These are phyloP conservation scores for Termitomyces sp. DNA, from an alignment of 768 basidiomycete genomes.

Conservation along the genomic window DNA sequence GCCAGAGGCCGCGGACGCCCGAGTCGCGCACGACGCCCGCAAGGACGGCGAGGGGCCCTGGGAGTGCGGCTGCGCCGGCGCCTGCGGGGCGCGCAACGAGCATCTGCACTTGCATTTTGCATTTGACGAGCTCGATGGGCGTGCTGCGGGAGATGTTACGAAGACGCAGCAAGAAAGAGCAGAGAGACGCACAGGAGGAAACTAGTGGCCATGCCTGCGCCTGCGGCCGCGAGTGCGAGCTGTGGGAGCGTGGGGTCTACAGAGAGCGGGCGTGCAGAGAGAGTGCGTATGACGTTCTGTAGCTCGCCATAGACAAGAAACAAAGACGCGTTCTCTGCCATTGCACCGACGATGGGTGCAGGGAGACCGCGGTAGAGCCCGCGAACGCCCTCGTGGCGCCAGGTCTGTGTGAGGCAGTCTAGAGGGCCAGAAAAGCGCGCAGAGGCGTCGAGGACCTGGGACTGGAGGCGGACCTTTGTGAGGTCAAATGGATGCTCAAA, in stretches of 20 bases:
- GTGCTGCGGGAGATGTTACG: slow-evolving; percentile 44
- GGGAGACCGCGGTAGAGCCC: slow-evolving; percentile 90
- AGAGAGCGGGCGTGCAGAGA: slow-evolving; percentile 36
- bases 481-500: slow-evolving; percentile 96
- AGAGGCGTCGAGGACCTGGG: slow-evolving; percentile 61
- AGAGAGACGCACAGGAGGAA: slow-evolving; percentile 68
- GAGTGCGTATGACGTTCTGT: slow-evolving; percentile 51
- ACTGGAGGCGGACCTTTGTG: slow-evolving; percentile 90
- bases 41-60: slow-evolving; percentile 73
- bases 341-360: slow-evolving; percentile 86
- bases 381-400: slow-evolving; percentile 70
- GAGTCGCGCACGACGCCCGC: slow-evolving; percentile 54
- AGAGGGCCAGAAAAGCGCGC: slow-evolving; percentile 77
- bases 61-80: slow-evolving; percentile 27
- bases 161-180: background rate
- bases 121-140: slow-evolving; percentile 93
- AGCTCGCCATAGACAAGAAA: slow-evolving; percentile 84
- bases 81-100: slow-evolving; percentile 30
- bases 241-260: slow-evolving; percentile 43
- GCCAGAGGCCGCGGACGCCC: slow-evolving; percentile 89
- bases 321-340: slow-evolving; percentile 85
- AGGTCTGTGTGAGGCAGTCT: slow-evolving; percentile 84
- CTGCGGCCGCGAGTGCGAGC: slow-evolving; percentile 74
- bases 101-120: slow-evolving; percentile 97
- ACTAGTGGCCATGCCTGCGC: slow-evolving; percentile 83